Conservation (phyloP, 2,329 filamentous ascomycete species). For the Alternaria metachromatica region DNA sequence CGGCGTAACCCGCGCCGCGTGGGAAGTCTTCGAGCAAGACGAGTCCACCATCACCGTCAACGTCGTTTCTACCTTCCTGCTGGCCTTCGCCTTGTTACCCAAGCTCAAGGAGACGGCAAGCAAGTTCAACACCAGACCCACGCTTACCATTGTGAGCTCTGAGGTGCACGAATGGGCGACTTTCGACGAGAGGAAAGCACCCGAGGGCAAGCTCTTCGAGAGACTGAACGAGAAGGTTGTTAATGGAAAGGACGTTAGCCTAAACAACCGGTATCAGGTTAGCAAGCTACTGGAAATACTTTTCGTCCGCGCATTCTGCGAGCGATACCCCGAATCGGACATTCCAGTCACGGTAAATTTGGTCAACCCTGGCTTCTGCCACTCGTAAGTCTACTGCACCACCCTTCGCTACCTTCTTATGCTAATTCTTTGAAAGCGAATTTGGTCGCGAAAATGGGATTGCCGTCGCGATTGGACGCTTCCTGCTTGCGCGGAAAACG, state of each 20-base stretch:
- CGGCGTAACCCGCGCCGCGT: slow-evolving; percentile 39
- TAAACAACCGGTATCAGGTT: slow-evolving; percentile 30
- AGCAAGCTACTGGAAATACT: slow-evolving; percentile 46
- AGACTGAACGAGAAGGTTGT: slow-evolving; percentile 25
- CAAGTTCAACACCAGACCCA: slow-evolving; percentile 31
- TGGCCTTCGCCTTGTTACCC: slow-evolving; percentile 38
- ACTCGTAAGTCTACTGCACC: slow-evolving; percentile 27
- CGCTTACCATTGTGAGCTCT: slow-evolving; percentile 41
- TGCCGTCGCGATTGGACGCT: slow-evolving; percentile 16
- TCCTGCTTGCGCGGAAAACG: slow-evolving; percentile 44
- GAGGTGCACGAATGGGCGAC: slow-evolving; percentile 40
- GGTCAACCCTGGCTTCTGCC: slow-evolving; percentile 46
- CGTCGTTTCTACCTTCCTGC: slow-evolving; percentile 49
- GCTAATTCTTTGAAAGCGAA: slow-evolving; percentile 12
- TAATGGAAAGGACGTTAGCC: slow-evolving; percentile 9
- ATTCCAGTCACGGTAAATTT: slow-evolving; percentile 42
- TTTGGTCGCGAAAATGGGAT: slow-evolving; percentile 25
- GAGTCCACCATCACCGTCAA: slow-evolving; percentile 50
- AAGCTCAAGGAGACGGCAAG: slow-evolving; percentile 34
- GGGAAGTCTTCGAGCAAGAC: slow-evolving; percentile 33
- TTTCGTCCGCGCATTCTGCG: slow-evolving; percentile 29
- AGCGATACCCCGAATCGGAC: slow-evolving; percentile 13
- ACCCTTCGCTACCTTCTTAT: neutral
- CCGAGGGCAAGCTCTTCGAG: slow-evolving; percentile 37
- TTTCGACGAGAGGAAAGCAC: slow-evolving; percentile 32